Base-by-base conservation (phyloP, 257 asterid genomes). In the Gentiana straminea region DNA sequence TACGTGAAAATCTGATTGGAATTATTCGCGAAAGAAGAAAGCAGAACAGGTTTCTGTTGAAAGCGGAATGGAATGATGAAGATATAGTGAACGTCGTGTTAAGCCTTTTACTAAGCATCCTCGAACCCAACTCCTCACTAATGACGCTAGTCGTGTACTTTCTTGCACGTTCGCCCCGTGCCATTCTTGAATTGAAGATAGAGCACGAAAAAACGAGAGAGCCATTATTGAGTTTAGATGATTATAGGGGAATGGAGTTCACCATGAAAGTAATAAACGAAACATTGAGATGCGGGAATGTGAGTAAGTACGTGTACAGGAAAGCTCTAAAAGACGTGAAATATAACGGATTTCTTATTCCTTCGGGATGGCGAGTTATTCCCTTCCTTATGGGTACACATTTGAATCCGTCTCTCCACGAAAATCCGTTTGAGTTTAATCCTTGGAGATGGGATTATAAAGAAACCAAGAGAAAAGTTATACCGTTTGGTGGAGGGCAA, bases 41-140 rank as follows among this genome's bases (percentile, higher is more conserved):
- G 54, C 59, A 37, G 2, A 49, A 12, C 1, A 60, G 59, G 34
- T 81, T 46, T 50, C 52, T 35, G 52, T 0, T 13, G 52, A 77
- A 79, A 39, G 72, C 5, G 0, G 4, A 62, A 10, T 67, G 84
- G 24, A 77, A 64, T 66, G 82, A 82, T 52, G 94, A 64, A 6
- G 91, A 88, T 67, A 77, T 64, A 81, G 85, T 81, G 49, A 74
- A 83, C 68, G 32, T 88, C 62, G 51, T 88, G 59, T 49, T 79
- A n/a, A 94, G 81, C 63, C 81, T 84, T 60, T 52, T 85, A 64
- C 60, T 88, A 0, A 95, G 97, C 38, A 89, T 84, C 45, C 85
- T 84, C 51, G 95, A 88, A 67, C 84, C 97, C 38, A 88, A 95
- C 33, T 82, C 97, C 0, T 95, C 91, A 12, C 94, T 88, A 4